Conservation (phyloP, 2,329 filamentous ascomycete species). For the Kalmusia sp. region DNA sequence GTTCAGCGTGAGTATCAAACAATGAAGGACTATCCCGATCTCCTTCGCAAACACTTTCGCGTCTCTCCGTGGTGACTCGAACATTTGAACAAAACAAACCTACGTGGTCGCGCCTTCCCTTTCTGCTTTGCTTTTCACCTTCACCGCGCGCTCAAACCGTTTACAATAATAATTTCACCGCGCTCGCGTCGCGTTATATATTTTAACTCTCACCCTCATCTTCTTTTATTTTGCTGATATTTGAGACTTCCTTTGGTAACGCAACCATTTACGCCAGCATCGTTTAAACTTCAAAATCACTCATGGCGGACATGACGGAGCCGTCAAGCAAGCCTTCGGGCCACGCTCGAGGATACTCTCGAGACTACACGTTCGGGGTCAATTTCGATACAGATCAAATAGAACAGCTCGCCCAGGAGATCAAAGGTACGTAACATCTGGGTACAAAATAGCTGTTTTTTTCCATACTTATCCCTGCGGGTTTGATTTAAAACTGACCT, state of each 20-base stretch:
- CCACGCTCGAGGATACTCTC: not conserved
- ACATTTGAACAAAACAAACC: no score
- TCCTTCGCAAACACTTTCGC: not conserved
- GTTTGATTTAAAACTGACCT: conserved; percentile 22
- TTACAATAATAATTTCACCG: not conserved
- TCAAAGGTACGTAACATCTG: no score
- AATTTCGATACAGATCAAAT: conserved; percentile 3
- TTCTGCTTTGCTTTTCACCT: not conserved
- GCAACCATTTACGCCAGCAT: not conserved
- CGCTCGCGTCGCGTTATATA: not conserved
- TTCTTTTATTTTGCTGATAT: not conserved
- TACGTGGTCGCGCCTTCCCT: not conserved
- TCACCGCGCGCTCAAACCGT: not conserved
- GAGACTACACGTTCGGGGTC: not conserved
- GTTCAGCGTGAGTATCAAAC: no score
- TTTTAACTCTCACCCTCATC: not conserved
- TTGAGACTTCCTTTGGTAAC: not conserved
- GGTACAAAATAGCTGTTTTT: no score
- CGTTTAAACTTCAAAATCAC: no score
- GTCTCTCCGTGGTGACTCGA: not conserved
- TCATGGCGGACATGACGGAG: no score
- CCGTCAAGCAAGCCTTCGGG: no score
- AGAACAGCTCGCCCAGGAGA: not conserved
- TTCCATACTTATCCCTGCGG: no score
- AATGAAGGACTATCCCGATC: no score